Evolutionary conservation across 768 basidiomycete species (phyloP), one percentile per base, ranked within the genome.

Genomic region (Sistotremastrum suecicum): DNA sequence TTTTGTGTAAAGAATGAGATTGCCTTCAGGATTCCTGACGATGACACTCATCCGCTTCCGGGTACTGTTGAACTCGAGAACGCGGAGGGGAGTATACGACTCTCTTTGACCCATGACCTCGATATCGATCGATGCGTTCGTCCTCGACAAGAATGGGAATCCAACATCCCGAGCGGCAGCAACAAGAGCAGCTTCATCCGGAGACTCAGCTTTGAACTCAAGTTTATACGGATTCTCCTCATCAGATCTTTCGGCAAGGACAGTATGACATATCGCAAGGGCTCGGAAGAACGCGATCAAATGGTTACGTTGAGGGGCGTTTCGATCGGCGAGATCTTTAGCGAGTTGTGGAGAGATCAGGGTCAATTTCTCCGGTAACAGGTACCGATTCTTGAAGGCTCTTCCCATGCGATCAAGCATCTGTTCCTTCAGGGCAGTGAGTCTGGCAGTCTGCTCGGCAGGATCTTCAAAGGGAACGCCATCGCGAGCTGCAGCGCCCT

Each of bases 21-120:
- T 68, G 11, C 89, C 88, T 46, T 89, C 83, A 0, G 94, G 87
- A 43, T 74, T 74, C 30, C 94, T 83, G 39, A 89, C 78, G 48
- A 97, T 65, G 39, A 89, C 85, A 58, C 85, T 91, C 94, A 98
- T 98, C 47, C 94, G 72, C 66, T 98, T 99, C 50, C 94, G 70
- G 40, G 90, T 80, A 54, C 80, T 84, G 68, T 84, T 92, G 72
- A 99, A 99, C 59, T 97, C 94, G 56, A 98, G 71, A 53, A 83
- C 67, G 59, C 83, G 80, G 29, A 98, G 65, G 4, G 80, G 70
- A 5, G 73, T 76, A 64, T 87, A 90, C 48, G 76, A 74, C 64
- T 97, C 94, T 3, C 72, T 63, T 59, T 86, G 82, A 1, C 92
- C 92, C 73, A 92, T 75, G 28, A 94, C 86, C 64, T 92, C 85